phyloP scores from a whole-genome alignment of 495 filamentous ascomycete genomes.

The Xeromyces bisporus region DNA sequence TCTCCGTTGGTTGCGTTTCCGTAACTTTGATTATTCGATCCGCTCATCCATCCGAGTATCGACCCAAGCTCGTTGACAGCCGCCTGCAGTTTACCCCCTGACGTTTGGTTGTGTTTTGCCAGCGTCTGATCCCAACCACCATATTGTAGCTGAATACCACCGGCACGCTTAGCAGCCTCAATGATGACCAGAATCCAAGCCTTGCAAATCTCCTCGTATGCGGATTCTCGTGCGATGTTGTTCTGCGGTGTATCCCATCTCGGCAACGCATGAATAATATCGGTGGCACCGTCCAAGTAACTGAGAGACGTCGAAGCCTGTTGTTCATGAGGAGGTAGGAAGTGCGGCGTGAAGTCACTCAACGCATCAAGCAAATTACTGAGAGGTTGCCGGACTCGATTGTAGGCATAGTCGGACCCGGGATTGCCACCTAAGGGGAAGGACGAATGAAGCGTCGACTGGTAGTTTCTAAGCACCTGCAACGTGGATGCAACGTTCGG shows the following conservation, averaged over 20 bases:
- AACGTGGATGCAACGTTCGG: slow-evolving; percentile 69
- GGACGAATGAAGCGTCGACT: slow-evolving; percentile 55
- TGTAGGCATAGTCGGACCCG: slow-evolving; percentile 85
- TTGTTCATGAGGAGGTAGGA: slow-evolving; percentile 76
- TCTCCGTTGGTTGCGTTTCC: slow-evolving; percentile 27
- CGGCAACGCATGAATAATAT: slow-evolving; percentile 75
- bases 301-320: slow-evolving; percentile 63
- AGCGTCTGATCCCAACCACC: slow-evolving; percentile 88
- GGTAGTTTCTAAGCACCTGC: slow-evolving; percentile 64
- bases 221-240: slow-evolving; percentile 79
- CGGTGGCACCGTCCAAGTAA: slow-evolving; percentile 77
- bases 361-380: slow-evolving; percentile 72
- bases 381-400: slow-evolving; percentile 72
- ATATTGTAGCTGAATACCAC: slow-evolving; percentile 78
- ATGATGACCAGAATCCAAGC: slow-evolving; percentile 88
- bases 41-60: slow-evolving; percentile 62
- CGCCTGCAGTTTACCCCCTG: slow-evolving; percentile 63
- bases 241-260: slow-evolving; percentile 73
- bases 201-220: slow-evolving; percentile 86
- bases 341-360: slow-evolving; percentile 86
- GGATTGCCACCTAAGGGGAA: slow-evolving; percentile 73
- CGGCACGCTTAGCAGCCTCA: slow-evolving; percentile 80
- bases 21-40: slow-evolving; percentile 28
- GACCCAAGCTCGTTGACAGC: slow-evolving; percentile 62
- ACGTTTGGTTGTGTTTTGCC: slow-evolving; percentile 72